These are phyloP conservation scores for Achaetomium macrosporum DNA, from an alignment of 2,329 filamentous ascomycete genomes.

Conservation along the genomic window DNA sequence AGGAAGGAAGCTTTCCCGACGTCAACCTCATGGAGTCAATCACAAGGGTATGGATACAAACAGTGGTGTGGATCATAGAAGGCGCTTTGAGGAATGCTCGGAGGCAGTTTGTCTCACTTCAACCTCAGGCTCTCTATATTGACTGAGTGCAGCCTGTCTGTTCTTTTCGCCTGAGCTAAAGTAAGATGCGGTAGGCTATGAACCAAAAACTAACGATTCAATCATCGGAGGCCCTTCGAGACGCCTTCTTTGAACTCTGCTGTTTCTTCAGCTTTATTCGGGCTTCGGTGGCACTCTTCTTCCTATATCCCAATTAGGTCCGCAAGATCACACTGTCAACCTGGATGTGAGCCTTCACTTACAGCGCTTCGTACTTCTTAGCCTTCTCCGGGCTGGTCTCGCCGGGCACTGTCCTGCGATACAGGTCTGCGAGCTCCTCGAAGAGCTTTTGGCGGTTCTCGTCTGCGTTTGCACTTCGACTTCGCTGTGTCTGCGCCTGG, in stretches of 20 bases:
- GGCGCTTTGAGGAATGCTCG: too few species aligned
- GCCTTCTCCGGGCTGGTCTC: constrained; percentile 23
- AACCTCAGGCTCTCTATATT: too few species aligned
- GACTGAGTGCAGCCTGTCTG: too few species aligned
- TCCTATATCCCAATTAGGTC: constrained; percentile 8
- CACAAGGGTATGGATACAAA: too few species aligned
- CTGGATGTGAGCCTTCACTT: constrained; percentile 8
- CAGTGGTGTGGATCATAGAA: too few species aligned
- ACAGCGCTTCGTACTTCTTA: constrained; percentile 25
- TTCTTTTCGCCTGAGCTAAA: too few species aligned
- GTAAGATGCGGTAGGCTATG: too few species aligned
- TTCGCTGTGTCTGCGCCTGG: constrained; percentile 50
- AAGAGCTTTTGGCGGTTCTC: constrained; percentile 43
- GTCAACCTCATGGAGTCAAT: too few species aligned
- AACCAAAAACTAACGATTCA: neutral
- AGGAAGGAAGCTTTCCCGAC: too few species aligned
- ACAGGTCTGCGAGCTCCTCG: constrained; percentile 23
- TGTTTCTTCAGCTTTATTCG: constrained; percentile 23
- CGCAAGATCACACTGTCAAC: too few species aligned
- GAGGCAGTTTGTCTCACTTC: too few species aligned
- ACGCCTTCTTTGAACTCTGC: constrained; percentile 22
- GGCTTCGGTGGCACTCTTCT: constrained; percentile 21
- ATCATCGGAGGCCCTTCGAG: constrained; percentile 11
- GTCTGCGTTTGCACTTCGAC: constrained; percentile 45
- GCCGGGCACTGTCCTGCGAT: constrained; percentile 21